Evolutionary conservation across 1,284 basidiomycete genomes (phyloP).

Genomic region (Neolentinus lepideus): DNA sequence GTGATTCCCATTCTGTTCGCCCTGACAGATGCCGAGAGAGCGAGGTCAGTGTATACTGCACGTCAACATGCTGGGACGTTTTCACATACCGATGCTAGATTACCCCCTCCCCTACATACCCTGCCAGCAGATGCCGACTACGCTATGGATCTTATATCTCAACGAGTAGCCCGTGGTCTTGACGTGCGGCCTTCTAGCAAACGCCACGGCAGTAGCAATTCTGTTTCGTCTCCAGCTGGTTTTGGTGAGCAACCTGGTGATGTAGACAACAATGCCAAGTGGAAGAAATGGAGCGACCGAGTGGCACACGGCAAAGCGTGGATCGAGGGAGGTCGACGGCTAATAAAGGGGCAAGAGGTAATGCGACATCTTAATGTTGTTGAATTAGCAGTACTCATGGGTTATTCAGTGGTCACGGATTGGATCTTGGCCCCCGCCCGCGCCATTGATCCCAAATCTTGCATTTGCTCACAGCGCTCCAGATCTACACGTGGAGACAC

Average conservation of each 20-base stretch:
- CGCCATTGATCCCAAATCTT: slow-evolving; percentile 13
- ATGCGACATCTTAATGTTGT: background rate
- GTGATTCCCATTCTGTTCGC: slow-evolving; percentile 47
- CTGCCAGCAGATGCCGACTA: slow-evolving; percentile 61
- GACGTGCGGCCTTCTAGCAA: slow-evolving; percentile 27
- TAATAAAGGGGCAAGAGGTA: slow-evolving; percentile 30
- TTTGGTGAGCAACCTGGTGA: background rate
- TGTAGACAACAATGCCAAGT: slow-evolving; percentile 25
- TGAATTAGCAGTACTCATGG: background rate
- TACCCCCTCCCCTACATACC: slow-evolving; percentile 40
- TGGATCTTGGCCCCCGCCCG: slow-evolving; percentile 15
- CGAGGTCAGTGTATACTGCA: slow-evolving; percentile 28
- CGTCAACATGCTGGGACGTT: background rate
- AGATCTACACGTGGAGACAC: slow-evolving; percentile 22
- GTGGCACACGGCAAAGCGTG: slow-evolving; percentile 37
- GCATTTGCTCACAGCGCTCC: slow-evolving; percentile 8
- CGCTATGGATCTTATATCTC: slow-evolving; percentile 60
- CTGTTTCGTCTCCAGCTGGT: background rate
- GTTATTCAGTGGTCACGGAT: slow-evolving; percentile 9
- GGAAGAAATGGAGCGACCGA: slow-evolving; percentile 49
- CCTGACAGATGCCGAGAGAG: slow-evolving; percentile 37
- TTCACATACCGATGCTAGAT: slow-evolving; percentile 7
- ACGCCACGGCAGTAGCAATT: slow-evolving; percentile 2
- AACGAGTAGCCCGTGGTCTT: slow-evolving; percentile 49
- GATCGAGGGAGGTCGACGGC: slow-evolving; percentile 32